Conservation (phyloP, 176 grass and related monocot species). For the Poa annua region DNA sequence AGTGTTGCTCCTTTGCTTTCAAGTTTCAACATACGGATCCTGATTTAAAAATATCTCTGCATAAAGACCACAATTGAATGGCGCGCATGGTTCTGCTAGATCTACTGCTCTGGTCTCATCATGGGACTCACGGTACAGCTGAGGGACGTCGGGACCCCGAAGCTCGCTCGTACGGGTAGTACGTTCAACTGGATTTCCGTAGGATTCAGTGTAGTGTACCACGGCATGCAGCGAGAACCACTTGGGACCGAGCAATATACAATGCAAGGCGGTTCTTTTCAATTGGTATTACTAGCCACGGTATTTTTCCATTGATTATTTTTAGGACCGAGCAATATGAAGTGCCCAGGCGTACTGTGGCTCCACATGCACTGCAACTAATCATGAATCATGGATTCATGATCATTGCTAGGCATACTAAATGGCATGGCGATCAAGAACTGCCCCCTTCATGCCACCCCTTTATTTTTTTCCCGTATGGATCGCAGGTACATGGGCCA, state of each 20-base stretch:
- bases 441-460: background rate
- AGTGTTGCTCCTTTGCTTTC: background rate
- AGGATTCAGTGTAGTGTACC: background rate
- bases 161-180: no score
- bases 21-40: background rate
- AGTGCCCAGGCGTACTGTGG: background rate
- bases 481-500: background rate
- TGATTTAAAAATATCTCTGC: background rate
- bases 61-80: background rate
- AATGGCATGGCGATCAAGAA: background rate
- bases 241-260: background rate
- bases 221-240: background rate
- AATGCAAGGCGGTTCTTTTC: background rate
- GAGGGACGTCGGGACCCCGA: background rate
- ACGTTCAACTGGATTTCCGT: background rate
- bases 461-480: no score
- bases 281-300: no score
- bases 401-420: no score
- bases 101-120: background rate
- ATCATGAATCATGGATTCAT: slow-evolving; percentile 31
- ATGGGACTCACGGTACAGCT: background rate
- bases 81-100: background rate
- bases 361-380: slow-evolving; percentile 8
- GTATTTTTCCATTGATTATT: background rate
- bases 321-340: slow-evolving; percentile 18